Percentiles rank a stretch among this genome's conserved stretches.
Conservation (phyloP, 2,329 filamentous ascomycete species). For the Microdochium nivale region DNA sequence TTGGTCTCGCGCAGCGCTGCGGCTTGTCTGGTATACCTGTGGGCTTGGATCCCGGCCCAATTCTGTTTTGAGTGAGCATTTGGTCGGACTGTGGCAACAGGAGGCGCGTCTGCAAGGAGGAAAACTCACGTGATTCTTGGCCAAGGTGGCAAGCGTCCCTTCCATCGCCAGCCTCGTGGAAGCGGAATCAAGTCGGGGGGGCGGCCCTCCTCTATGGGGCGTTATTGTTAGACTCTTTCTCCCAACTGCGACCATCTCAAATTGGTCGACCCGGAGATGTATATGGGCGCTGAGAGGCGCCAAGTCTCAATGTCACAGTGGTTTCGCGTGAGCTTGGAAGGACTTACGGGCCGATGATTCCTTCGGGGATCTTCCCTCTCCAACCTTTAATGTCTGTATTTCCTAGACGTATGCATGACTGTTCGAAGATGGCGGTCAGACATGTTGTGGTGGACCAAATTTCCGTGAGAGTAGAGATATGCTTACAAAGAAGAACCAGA, state of each 20-base stretch:
- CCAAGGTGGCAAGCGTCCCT: slow-evolving; percentile 1
- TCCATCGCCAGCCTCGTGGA: background rate
- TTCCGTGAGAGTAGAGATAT: background rate
- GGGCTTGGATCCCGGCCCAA: background rate
- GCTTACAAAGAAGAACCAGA: slow-evolving; percentile 3
- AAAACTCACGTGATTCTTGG: slow-evolving; percentile 1
- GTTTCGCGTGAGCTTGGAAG: background rate
- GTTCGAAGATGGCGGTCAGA: background rate
- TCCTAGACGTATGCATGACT: background rate
- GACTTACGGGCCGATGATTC: background rate
- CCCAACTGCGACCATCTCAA: slow-evolving; percentile 1
- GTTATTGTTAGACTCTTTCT: background rate
- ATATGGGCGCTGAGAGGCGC: background rate
- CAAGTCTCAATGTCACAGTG: background rate
- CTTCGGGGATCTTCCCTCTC: background rate
- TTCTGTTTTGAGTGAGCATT: background rate
- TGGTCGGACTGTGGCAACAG: background rate
- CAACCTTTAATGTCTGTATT: background rate
- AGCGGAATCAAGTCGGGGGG: background rate
- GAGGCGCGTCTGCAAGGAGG: background rate
- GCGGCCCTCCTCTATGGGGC: background rate
- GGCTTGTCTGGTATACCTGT: background rate
- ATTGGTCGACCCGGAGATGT: background rate
- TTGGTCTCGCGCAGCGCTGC: background rate
- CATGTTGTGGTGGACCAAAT: background rate